Evolutionary conservation across 2,329 filamentous ascomycete species (phyloP), one percentile per base, ranked within the genome.

Genomic region (Thermoascus crustaceus): DNA sequence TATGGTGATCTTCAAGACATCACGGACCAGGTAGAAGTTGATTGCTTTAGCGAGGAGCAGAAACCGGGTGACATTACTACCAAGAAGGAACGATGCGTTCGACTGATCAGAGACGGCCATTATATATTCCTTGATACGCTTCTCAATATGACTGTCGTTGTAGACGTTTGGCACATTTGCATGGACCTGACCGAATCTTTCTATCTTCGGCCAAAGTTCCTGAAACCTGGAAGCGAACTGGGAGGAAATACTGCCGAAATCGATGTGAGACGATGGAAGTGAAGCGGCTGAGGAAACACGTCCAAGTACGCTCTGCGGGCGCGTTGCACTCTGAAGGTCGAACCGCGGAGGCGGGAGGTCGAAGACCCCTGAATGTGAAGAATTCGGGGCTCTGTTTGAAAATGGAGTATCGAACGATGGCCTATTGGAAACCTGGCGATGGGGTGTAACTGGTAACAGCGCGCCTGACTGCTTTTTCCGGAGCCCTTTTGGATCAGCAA

Each of bases 31-130:
- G 30, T 49, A 53, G 17, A 37, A 45, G 32, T 55, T 54, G 26
- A 61, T 50, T 2, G 52, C 46, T 21, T 54, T 55, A 7, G 50
- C 39, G 7, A 60, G 35, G 8, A 52, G 40, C 4, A 47, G 37
- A 14, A 38, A 45, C 9, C 54, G 42, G 4, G 50, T 54, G 3
- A 31, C 25, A 2, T 42, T 19, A 19, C 49, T 44, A 5, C 39
- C 39, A 10, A 59, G 40, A 20, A 59, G 47, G 8, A 40, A 33
- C 2, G 39, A 40, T 3, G 47, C 48, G 5, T 41, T 32, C 2
- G 34, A 21, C 10, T 24, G 30, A 16, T 44, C 37, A 3, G 44
- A 39, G 17, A 47, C 42, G 0, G 35, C 21, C 39, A 45, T 48
- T 35, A 55, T 29, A 36, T 49, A 48, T 3, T 47, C 39, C 31